phyloP scores from a whole-genome alignment of 345 rosid genomes.

The Firmiana major region DNA sequence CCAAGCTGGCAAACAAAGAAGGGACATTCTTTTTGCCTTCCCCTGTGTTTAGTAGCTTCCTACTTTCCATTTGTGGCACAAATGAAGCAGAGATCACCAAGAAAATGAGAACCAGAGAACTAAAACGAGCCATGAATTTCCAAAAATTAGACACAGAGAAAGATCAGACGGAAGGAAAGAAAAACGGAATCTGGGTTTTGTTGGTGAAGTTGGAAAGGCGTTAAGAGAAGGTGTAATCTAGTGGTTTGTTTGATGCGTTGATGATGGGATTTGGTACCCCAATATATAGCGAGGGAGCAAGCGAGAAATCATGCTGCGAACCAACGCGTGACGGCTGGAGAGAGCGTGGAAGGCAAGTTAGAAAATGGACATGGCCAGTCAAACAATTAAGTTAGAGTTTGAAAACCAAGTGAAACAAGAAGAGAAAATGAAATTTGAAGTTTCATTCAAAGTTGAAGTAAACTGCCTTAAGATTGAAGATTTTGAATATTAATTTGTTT shows the following conservation, averaged over 20 bases:
- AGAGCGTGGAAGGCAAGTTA: constrained; percentile 16
- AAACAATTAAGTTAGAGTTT: constrained; percentile 1
- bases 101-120: constrained; percentile 28
- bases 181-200: constrained; percentile 4
- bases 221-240: constrained; percentile 4
- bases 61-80: constrained; percentile 30
- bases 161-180: constrained; percentile 1
- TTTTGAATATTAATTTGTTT: no score
- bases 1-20: constrained; percentile 33
- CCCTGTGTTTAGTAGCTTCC: constrained; percentile 37
- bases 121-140: constrained; percentile 43
- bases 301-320: background rate
- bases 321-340: background rate
- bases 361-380: constrained; percentile 17
- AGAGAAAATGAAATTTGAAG: background rate
- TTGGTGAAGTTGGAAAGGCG: constrained; percentile 9
- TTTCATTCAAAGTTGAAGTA: background rate
- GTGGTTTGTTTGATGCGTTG: background rate
- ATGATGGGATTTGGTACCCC: background rate
- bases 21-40: constrained; percentile 2
- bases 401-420: background rate
- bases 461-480: background rate
- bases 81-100: constrained; percentile 28
- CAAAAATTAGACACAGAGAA: background rate
- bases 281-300: constrained; percentile 3